phyloP scores from a whole-genome alignment of 768 basidiomycete species.

The Phylloporus scabripes region DNA sequence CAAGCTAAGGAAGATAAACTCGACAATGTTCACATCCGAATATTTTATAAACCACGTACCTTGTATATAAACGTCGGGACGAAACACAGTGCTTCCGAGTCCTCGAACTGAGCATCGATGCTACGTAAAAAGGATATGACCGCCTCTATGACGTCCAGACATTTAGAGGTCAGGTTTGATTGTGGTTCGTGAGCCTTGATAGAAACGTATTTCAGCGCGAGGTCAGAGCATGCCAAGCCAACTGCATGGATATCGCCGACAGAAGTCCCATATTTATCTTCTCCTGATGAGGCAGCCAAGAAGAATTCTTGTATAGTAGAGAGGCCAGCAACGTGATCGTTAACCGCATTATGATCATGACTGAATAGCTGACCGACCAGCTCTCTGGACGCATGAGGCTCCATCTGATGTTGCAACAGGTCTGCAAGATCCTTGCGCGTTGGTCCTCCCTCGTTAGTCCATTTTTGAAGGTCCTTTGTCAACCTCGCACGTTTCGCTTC shows the following conservation, averaged over 20 bases:
- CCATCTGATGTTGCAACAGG: constrained; percentile 87
- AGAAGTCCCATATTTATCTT: constrained; percentile 44
- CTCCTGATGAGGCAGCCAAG: constrained; percentile 48
- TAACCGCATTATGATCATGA: constrained; percentile 91
- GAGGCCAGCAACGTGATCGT: constrained; percentile 82
- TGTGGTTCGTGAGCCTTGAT: constrained; percentile 88
- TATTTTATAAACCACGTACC: constrained; percentile 37
- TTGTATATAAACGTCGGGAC: constrained; percentile 87
- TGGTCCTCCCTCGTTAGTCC: constrained; percentile 83
- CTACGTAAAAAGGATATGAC: constrained; percentile 70
- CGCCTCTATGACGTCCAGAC: constrained; percentile 80
- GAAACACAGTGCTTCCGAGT: constrained; percentile 82
- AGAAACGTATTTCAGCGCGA: constrained; percentile 90
- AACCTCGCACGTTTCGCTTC: constrained; percentile 58
- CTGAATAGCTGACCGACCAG: constrained; percentile 80
- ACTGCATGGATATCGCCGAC: constrained; percentile 51
- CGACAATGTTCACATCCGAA: background rate
- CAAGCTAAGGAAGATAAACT: constrained; percentile 53
- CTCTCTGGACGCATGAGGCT: constrained; percentile 71
- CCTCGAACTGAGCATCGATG: constrained; percentile 72
- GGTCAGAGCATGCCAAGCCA: constrained; percentile 83
- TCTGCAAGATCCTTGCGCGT: constrained; percentile 86
- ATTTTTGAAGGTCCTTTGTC: constrained; percentile 70
- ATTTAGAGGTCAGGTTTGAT: constrained; percentile 81
- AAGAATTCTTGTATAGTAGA: constrained; percentile 72